These are phyloP conservation scores for Solanum hybrid DNA, from an alignment of 305 asterid genomes.

Conservation along the genomic window DNA sequence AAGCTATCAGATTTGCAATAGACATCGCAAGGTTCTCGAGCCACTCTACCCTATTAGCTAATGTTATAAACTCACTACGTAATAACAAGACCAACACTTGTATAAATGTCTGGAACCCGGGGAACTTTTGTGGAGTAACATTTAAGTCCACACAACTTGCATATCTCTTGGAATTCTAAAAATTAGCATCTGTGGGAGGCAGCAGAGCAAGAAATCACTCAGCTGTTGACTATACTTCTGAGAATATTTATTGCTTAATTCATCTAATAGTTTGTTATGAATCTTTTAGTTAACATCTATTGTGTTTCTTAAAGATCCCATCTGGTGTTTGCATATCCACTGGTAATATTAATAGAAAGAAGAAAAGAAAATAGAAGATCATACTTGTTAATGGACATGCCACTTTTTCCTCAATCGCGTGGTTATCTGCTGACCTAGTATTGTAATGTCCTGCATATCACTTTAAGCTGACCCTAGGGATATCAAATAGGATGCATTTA, in stretches of 20 bases:
- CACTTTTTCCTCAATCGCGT: background rate
- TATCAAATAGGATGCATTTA: background rate
- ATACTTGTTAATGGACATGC: background rate
- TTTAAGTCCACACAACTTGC: background rate
- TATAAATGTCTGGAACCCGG: background rate
- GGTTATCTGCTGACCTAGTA: background rate
- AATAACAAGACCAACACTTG: background rate
- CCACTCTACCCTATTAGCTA: slow-evolving; percentile 2
- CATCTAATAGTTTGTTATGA: background rate
- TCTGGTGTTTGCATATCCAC: background rate
- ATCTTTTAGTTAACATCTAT: background rate
- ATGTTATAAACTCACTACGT: background rate
- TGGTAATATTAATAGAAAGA: background rate
- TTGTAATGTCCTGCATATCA: background rate
- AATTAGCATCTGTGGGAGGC: background rate
- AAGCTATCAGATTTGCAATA: slow-evolving; percentile 83
- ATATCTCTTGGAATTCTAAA: background rate
- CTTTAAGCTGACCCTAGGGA: background rate
- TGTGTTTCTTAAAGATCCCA: background rate
- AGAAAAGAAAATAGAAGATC: background rate
- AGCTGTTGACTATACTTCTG: background rate
- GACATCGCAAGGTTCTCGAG: slow-evolving; percentile 77
- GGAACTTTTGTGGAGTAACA: background rate
- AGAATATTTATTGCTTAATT: background rate
- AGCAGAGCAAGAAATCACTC: background rate